These are phyloP conservation scores for Paspalum notatum DNA, from an alignment of 176 grass and related monocot genomes.

Conservation along the genomic window DNA sequence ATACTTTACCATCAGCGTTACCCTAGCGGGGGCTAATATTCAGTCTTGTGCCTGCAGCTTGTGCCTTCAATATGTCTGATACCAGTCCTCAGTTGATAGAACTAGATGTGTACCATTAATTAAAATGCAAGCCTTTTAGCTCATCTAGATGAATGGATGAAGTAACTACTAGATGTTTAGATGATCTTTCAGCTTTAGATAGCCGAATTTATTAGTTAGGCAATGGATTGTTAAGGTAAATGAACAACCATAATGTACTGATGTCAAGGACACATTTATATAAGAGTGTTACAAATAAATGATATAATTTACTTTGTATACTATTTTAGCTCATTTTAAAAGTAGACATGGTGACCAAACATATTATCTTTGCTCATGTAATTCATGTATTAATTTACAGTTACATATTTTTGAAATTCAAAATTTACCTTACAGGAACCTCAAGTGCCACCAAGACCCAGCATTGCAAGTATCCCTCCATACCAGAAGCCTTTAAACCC, in stretches of 20 bases:
- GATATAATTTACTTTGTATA: background rate
- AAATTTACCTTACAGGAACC: slow-evolving; percentile 57
- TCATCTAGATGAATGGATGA: too few species aligned
- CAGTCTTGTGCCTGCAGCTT: slow-evolving; percentile 25
- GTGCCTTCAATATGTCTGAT: background rate
- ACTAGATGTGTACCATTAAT: background rate
- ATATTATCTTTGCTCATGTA: background rate
- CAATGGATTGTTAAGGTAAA: background rate
- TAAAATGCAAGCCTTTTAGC: background rate
- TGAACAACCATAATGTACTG: background rate
- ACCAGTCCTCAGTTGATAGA: background rate
- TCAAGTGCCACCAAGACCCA: slow-evolving; percentile 43
- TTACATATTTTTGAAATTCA: slow-evolving; percentile 5
- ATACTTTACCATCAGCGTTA: background rate
- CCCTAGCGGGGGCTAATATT: background rate
- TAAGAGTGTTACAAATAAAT: background rate
- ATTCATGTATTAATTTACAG: slow-evolving; percentile 18
- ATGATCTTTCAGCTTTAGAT: background rate
- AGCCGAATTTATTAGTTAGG: background rate
- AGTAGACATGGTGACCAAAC: background rate
- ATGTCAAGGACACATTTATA: background rate
- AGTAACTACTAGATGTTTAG: background rate
- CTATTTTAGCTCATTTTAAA: slow-evolving; percentile 8
- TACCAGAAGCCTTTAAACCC: slow-evolving; percentile 71
- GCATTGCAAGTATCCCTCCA: slow-evolving; percentile 57